Percentiles rank a stretch among this genome's conserved stretches.
Evolutionary conservation across 257 asterid species (phyloP).

Genomic region (Cruciata laevipes): DNA sequence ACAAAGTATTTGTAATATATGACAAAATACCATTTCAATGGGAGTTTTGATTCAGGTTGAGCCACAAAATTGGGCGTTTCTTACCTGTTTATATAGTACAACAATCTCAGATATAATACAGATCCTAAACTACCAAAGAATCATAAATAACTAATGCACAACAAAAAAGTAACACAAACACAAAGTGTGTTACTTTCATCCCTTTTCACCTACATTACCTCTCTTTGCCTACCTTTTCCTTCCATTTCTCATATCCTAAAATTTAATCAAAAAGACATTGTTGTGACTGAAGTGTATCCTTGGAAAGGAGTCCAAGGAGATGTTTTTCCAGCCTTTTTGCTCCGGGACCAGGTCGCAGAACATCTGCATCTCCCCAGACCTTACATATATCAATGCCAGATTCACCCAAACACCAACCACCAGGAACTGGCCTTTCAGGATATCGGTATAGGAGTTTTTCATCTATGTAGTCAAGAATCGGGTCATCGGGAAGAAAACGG

Average conservation of each 20-base stretch:
- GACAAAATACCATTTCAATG: not conserved
- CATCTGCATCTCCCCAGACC: slow-evolving; percentile 81
- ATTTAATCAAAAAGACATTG: slow-evolving; percentile 35
- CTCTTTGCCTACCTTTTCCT: slow-evolving; percentile 1
- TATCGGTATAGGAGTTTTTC: slow-evolving; percentile 37
- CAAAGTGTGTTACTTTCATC: slow-evolving; percentile 8
- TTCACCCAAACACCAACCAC: slow-evolving; percentile 94
- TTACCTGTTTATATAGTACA: not conserved
- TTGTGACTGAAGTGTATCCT: slow-evolving; percentile 25
- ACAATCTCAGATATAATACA: not conserved
- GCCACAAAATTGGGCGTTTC: not conserved
- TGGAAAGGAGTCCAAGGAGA: slow-evolving; percentile 39
- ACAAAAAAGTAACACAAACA: slow-evolving; percentile 8
- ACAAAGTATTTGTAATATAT: not conserved
- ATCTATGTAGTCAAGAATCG: slow-evolving; percentile 67
- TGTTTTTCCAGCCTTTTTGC: slow-evolving; percentile 56
- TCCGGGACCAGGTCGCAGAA: slow-evolving; percentile 69
- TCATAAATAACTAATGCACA: not conserved
- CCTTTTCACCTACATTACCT: not conserved
- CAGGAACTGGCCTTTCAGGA: slow-evolving; percentile 50
- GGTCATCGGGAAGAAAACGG: slow-evolving; percentile 40
- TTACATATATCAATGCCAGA: slow-evolving; percentile 33
- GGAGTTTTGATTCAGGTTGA: not conserved
- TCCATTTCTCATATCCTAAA: slow-evolving; percentile 2
- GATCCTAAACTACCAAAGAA: slow-evolving; percentile 13